Conservation (phyloP, 2,329 filamentous ascomycete species). For the Aspergillus amoenus region DNA sequence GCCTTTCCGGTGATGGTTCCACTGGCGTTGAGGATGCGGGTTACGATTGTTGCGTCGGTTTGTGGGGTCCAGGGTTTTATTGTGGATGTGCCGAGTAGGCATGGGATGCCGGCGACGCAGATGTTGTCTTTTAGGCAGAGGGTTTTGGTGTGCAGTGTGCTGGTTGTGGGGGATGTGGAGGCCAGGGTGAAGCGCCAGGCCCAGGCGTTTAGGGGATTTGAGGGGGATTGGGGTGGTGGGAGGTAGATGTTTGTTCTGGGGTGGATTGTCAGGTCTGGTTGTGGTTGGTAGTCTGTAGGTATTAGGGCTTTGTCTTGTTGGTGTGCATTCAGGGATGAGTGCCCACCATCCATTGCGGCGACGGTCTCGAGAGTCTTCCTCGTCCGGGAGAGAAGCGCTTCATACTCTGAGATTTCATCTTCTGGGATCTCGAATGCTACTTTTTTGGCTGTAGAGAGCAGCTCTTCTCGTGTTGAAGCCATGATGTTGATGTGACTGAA, state of each 20-base stretch:
- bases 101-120: constrained; percentile 45
- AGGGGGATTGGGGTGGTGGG: neutral
- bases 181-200: neutral
- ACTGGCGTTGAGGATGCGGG: constrained; percentile 12
- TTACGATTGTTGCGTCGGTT: constrained; percentile 46
- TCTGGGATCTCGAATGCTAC: no score
- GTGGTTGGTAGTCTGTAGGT: neutral
- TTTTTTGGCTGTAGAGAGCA: no score
- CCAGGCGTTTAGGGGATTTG: constrained; percentile 4
- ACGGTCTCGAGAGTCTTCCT: no score
- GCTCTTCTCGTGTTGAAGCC: no score
- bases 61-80: neutral
- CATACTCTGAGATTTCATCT: no score
- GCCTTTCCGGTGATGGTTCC: constrained; percentile 46
- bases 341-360: no score
- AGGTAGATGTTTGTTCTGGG: neutral
- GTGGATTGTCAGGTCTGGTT: neutral
- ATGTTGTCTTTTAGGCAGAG: constrained; percentile 51
- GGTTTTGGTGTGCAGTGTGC: neutral
- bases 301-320: no score
- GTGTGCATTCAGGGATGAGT: no score
- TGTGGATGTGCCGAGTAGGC: constrained; percentile 40
- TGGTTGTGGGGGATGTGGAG: neutral
- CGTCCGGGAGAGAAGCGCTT: no score
- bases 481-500: no score